A percentile compares a stretch with the other conserved stretches of the same genome.
These are phyloP conservation scores for Talaromyces stipitatus DNA, from an alignment of 495 filamentous ascomycete genomes.

Conservation along the genomic window DNA sequence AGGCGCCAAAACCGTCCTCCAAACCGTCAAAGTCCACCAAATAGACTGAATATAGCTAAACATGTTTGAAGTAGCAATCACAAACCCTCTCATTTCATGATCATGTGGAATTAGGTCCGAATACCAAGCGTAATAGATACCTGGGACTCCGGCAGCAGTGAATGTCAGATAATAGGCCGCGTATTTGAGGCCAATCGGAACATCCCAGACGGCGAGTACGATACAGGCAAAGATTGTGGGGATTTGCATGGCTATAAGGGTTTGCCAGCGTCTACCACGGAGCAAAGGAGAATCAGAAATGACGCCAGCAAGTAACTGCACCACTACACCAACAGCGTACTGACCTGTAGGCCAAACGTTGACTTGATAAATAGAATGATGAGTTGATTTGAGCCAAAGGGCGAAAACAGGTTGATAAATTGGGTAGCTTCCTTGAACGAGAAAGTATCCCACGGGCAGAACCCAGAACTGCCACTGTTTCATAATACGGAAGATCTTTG, in stretches of 20 bases:
- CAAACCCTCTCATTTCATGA: slow-evolving; percentile 2
- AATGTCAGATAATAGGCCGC: slow-evolving; percentile 14
- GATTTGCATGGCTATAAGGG: slow-evolving; percentile 10
- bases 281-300: slow-evolving; percentile 13
- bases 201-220: slow-evolving; percentile 15
- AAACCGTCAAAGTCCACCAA: slow-evolving; percentile 3
- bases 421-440: slow-evolving; percentile 3
- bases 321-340: slow-evolving; percentile 11
- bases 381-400: slow-evolving; percentile 15
- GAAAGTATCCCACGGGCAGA: background rate
- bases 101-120: slow-evolving; percentile 3
- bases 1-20: background rate
- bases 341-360: slow-evolving; percentile 17
- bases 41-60: slow-evolving; percentile 4
- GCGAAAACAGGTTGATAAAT: slow-evolving; percentile 2
- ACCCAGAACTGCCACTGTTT: slow-evolving; percentile 6
- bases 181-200: slow-evolving; percentile 13
- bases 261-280: slow-evolving; percentile 10
- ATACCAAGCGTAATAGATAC: slow-evolving; percentile 5
- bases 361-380: slow-evolving; percentile 12
- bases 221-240: slow-evolving; percentile 12
- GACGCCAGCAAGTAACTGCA: slow-evolving; percentile 11
- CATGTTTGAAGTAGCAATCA: background rate
- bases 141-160: background rate
- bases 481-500: slow-evolving; percentile 6